Base-by-base conservation (phyloP, 1,139 yeast genomes). In the Taphrina deformans region DNA sequence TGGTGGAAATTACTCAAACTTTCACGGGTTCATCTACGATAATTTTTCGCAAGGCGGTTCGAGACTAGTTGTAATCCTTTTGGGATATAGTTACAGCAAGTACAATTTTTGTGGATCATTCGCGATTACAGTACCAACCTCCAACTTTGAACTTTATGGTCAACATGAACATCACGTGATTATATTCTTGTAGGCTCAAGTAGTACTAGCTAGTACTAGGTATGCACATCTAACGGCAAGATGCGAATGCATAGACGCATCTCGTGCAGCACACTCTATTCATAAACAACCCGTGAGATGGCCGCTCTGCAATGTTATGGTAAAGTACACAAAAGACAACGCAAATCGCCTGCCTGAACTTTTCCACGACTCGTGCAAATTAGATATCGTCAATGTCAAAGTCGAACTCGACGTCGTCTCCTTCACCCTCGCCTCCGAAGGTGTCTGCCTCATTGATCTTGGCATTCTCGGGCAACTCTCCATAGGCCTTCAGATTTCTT, bases 391-490 rank as follows among this genome's bases (percentile, higher is more conserved):
- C 97, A 75, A 89, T 93, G 77, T 97, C 99, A 79, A 95, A 95
- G 80, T 95, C 99, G 79, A 95, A 92, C 85, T 93, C 93, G 77
- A 92, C 96, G 74, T 93, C 99, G 72, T 92, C 98, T 6, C 55
- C 63, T 70, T 92, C 99, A 65, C 92, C 96, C 72, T 91, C 98
- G 75, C 87, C 95, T 75, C 96, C 97, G 75, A 91, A 92, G 70
- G 96, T 91, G 77, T 93, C 98, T 70, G 96, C 90, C 82, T 95
- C 99, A 79, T 93, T 92, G 78, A 95, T 95, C 82, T 91, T 89
- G 70, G 99, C 98, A 44, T 68, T 63, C 55, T 69, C 96, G 67
- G 98, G 99, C 74, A 95, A 84, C 79, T 95, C 99, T 72, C 99
- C 99, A 77, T 88, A 89, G 69, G 85, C 88, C 81, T 95, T 95